A percentile compares a stretch with the other conserved stretches of the same genome.
phyloP scores from a whole-genome alignment of 352 stramenopile genomes.

The Thraustotheca clavata region DNA sequence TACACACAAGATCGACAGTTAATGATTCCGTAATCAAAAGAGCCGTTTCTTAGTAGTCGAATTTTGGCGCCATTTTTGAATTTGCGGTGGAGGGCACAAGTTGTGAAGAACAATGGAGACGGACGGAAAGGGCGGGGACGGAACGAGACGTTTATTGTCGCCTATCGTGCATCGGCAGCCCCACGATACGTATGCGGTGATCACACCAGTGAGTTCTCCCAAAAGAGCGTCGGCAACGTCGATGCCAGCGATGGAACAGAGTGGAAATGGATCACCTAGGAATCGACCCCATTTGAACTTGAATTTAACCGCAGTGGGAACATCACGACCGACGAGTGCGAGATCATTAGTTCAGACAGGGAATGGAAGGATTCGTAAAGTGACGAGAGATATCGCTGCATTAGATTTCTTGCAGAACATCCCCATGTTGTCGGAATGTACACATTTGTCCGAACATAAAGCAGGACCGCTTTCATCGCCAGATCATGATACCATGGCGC shows the following conservation, averaged over 20 bases:
- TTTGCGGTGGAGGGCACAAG: no score
- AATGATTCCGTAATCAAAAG: no score
- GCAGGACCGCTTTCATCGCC: slow-evolving; percentile 4
- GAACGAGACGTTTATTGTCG: no score
- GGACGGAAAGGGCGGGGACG: no score
- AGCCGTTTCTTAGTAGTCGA: no score
- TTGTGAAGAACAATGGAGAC: no score
- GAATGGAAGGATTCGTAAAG: slow-evolving; percentile 50
- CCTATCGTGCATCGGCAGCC: background rate
- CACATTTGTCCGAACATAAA: background rate
- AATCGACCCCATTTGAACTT: slow-evolving; percentile 8
- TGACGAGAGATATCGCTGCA: slow-evolving; percentile 79
- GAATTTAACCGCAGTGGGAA: slow-evolving; percentile 1
- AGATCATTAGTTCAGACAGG: slow-evolving; percentile 41
- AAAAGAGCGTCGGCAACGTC: background rate
- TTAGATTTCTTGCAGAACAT: slow-evolving; percentile 86
- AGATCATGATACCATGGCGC: background rate
- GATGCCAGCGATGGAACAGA: background rate
- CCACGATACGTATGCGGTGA: slow-evolving; percentile 19
- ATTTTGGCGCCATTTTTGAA: no score
- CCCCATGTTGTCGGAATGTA: slow-evolving; percentile 62
- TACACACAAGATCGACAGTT: background rate
- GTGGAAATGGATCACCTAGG: background rate
- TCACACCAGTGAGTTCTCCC: slow-evolving; percentile 15
- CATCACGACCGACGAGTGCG: slow-evolving; percentile 7